These are phyloP conservation scores for Pyrenula aspistea DNA, from an alignment of 495 filamentous ascomycete species.

Conservation along the genomic window DNA sequence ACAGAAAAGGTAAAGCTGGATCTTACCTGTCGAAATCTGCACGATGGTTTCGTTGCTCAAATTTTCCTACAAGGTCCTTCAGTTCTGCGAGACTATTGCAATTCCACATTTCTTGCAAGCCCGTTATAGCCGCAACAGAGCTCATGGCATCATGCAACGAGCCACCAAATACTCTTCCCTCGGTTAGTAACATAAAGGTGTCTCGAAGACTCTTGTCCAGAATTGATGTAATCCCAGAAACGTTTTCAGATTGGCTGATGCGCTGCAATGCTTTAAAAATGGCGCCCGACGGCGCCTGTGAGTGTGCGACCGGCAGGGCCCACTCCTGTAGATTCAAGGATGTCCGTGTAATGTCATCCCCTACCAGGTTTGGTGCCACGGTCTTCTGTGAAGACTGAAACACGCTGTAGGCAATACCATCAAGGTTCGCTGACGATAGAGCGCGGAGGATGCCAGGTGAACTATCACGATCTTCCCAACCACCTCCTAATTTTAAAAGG, in stretches of 20 bases:
- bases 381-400: slow-evolving; percentile 11
- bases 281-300: slow-evolving; percentile 47
- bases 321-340: slow-evolving; percentile 72
- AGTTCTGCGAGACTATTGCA: slow-evolving; percentile 33
- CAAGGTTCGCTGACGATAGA: slow-evolving; percentile 32
- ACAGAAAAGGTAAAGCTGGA: background rate
- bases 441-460: slow-evolving; percentile 29
- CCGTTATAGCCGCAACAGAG: background rate
- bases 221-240: slow-evolving; percentile 31
- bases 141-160: slow-evolving; percentile 53
- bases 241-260: slow-evolving; percentile 53
- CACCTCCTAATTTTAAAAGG: slow-evolving; percentile 40
- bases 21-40: slow-evolving; percentile 65
- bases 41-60: slow-evolving; percentile 58
- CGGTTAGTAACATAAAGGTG: slow-evolving; percentile 46
- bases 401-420: slow-evolving; percentile 35
- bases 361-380: background rate
- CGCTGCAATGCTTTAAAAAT: slow-evolving; percentile 72
- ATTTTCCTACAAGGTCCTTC: slow-evolving; percentile 44
- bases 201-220: slow-evolving; percentile 54
- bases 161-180: slow-evolving; percentile 41
- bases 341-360: background rate
- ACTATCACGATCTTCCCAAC: slow-evolving; percentile 30
- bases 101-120: background rate
- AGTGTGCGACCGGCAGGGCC: slow-evolving; percentile 68